Base-by-base conservation (phyloP, 208 protist genomes). In the Crithidia brevicula region DNA sequence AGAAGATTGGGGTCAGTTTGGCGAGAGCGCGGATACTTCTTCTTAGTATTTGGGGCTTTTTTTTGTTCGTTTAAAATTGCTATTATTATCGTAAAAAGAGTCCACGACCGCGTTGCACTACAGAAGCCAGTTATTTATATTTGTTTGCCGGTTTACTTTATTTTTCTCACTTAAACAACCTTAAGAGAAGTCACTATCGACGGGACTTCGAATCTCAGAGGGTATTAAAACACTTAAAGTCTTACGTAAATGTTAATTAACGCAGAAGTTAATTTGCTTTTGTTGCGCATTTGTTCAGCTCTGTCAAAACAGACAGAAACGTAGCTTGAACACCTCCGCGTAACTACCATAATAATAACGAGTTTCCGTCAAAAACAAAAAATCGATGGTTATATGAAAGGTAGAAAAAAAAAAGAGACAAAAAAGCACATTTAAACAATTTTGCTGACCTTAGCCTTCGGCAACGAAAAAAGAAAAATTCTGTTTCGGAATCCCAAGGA, bases 171-270 rank as follows among this genome's bases (percentile, higher is more conserved):
- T 33, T 38, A 66, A 50, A 66, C 47, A 22, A 59, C 18, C n/a
- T 58, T 50, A 64, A 54, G n/a, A 28, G 33, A 52, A 50, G 45
- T 56, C 43, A 43, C 46, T 61, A 52, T 64, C 43, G 18, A 64
- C 43, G 45, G 53, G 33, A 43, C 50, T 22, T 57, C 28, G 11
- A 25, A 34, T 62, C n/a, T 73, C 47, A 64, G 27, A 54, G 7
- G 51, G 28, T 57, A 72, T 42, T 54, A 53, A 58, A 16, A 61
- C 4, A 43, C 34, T 61, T 63, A 30, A 54, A 33, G 47, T 30
- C 18, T 51, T 42, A 52, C 23, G 20, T 51, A 42, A 28, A 23
- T 18, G 33, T 72, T 61, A 57, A n/a, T 52, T 52, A 40, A 28
- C 6, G 31, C 18, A 52, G 30, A 52, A 20, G 18, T 47, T 22